Evolutionary conservation across 176 grass and related monocot genomes (phyloP).

Genomic region (Ampelocalamus luodianensis): DNA sequence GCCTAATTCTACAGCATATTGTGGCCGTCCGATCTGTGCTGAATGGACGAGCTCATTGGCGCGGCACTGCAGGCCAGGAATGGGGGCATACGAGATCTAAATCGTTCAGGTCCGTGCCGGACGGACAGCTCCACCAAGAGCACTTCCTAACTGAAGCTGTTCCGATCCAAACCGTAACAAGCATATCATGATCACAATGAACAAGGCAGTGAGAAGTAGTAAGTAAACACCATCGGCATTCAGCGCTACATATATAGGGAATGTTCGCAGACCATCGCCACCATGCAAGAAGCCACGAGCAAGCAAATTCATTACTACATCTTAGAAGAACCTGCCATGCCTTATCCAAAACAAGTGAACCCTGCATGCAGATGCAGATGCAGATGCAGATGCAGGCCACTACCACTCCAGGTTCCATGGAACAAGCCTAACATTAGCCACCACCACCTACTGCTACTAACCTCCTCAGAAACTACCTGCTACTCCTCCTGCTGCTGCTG

Average conservation of each 20-base stretch:
- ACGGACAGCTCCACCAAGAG: background rate
- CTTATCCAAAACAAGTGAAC: slow-evolving; percentile 60
- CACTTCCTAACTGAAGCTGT: background rate
- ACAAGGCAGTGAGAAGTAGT: background rate
- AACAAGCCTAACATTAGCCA: slow-evolving; percentile 26
- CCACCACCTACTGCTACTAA: slow-evolving; percentile 22
- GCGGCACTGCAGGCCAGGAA: background rate
- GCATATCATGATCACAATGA: background rate
- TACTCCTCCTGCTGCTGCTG: slow-evolving; percentile 8
- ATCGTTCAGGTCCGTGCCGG: background rate
- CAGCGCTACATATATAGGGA: background rate
- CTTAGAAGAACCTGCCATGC: slow-evolving; percentile 50
- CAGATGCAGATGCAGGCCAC: slow-evolving; percentile 35
- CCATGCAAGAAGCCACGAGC: slow-evolving; percentile 7
- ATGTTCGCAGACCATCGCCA: slow-evolving; percentile 30
- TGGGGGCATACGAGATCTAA: background rate
- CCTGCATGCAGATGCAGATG: slow-evolving; percentile 1
- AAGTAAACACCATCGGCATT: slow-evolving; percentile 37
- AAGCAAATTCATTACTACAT: slow-evolving; percentile 35
- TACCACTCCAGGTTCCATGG: slow-evolving; percentile 61
- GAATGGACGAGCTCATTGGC: background rate
- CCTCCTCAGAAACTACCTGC: slow-evolving; percentile 40
- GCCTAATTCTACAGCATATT: background rate
- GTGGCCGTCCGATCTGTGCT: background rate
- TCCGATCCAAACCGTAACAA: background rate